Conservation (phyloP, 331 rosid genomes). For the Dryas integrifolia region DNA sequence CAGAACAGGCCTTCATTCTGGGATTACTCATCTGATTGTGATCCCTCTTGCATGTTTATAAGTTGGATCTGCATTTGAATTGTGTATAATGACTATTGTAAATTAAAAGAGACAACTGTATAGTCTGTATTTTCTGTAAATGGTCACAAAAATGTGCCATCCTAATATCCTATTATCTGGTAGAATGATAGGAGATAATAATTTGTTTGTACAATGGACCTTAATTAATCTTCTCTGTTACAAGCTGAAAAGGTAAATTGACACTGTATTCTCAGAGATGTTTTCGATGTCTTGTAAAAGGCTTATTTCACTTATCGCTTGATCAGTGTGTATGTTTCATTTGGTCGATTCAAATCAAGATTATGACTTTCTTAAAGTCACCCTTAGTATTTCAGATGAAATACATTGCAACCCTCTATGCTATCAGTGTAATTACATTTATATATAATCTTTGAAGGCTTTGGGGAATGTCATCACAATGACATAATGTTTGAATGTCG, state of each 20-base stretch:
- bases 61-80: constrained; percentile 12
- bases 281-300: not conserved
- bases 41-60: constrained; percentile 2
- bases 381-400: too few species aligned
- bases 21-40: constrained; percentile 33
- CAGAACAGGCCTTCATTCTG: constrained; percentile 16
- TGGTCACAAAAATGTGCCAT: constrained; percentile 1
- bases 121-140: not conserved
- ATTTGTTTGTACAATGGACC: constrained; percentile 14
- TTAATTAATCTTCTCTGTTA: not conserved
- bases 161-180: not conserved
- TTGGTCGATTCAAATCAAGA: not conserved
- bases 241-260: not conserved
- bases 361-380: too few species aligned
- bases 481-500: too few species aligned
- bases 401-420: too few species aligned
- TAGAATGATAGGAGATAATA: not conserved
- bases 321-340: not conserved
- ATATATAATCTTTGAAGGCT: too few species aligned
- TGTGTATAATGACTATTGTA: constrained; percentile 17
- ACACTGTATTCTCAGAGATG: not conserved
- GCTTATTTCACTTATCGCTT: not conserved
- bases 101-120: constrained; percentile 19
- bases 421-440: too few species aligned
- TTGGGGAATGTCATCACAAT: too few species aligned